Evolutionary conservation across 306 rosid genomes (phyloP), one percentile per base, ranked within the genome.

Genomic region (Fagus sylvatica): DNA sequence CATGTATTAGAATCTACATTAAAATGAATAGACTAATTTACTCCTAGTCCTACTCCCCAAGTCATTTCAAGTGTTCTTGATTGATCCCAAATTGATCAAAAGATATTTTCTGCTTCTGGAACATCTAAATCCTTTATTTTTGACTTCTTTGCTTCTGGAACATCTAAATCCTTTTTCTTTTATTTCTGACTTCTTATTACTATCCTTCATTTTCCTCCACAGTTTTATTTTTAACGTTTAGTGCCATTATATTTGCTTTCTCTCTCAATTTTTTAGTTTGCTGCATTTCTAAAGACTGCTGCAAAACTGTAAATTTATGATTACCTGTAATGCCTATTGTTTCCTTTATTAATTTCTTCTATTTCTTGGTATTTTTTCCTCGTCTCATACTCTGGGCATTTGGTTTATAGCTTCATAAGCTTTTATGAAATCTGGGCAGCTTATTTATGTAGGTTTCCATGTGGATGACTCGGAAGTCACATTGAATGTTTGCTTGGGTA

Each of bases 401-500:
- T 72, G 74, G 69, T 11, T 48, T 8, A 69, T 79, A 36, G 48
- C 74, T 59, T 65, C 46, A 66, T 57, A 41, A 69, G 76, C 73
- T 56, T 81, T 71, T 79, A 33, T 84, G 69, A 72, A 79, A 80
- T 71, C 33, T 74, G 72, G 76, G 49, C 72, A n/a, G 70, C 84
- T 67, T 81, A 43, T 8, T 30, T 84, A 79, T 89, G 82, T 86
- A 96, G 99, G 96, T 69, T 93, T 96, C 82, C 99, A 96, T 74
- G 97, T 96, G 64, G 99, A 93, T 78, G 99, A 96, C 55, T 72
- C 99, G 1, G 99, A 96, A 91, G 96, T 96, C 72, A 90, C 94
- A 71, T 84, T 96, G 91, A 96, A 96, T 74, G 81, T 95, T 83
- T 95, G 98, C 87, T 81, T 95, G 88, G 98, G 98, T 36, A 90